Evolutionary conservation across 257 asterid species (phyloP).

Genomic region (Vinca minor): DNA sequence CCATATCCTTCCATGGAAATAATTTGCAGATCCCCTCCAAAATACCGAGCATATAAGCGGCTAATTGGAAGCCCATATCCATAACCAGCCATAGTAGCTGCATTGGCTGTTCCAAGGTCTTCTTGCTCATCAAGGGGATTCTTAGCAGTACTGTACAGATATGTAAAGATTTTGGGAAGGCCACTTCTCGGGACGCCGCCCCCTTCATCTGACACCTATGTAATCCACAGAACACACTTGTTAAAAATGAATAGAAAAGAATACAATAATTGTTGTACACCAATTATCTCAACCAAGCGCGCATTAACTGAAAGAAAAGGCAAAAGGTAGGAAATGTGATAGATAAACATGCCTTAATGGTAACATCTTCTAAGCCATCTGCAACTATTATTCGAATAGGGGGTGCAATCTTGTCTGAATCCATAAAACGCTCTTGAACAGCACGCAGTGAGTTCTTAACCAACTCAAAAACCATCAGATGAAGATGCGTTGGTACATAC

Average conservation of each 20-base stretch:
- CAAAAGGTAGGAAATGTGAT: conserved; percentile 3
- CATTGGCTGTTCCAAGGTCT: conserved; percentile 50
- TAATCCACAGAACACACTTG: conserved; percentile 1
- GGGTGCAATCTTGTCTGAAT: conserved; percentile 76
- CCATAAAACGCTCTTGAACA: conserved; percentile 76
- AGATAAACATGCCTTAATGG: conserved; percentile 58
- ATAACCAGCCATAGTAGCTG: conserved; percentile 78
- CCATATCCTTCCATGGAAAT: conserved; percentile 99
- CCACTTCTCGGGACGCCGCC: conserved; percentile 96
- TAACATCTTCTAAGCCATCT: conserved; percentile 93
- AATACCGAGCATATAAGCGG: conserved; percentile 86
- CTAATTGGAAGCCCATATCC: conserved; percentile 94
- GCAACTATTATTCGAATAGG: conserved; percentile 87
- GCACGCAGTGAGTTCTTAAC: conserved; percentile 96
- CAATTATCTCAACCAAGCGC: not conserved
- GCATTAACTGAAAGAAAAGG: not conserved
- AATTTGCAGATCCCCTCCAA: conserved; percentile 90
- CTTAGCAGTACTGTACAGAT: conserved; percentile 84
- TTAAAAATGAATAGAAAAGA: conserved; percentile 3
- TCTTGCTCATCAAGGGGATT: conserved; percentile 61
- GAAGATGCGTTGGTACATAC: conserved; percentile 87
- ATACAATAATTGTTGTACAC: not conserved
- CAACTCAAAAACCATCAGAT: conserved; percentile 90
- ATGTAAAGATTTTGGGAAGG: conserved; percentile 73
- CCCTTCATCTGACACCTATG: conserved; percentile 93